Evolutionary conservation across 148 eudicot genomes (phyloP), one percentile per base, ranked within the genome.

Genomic region (Selenicereus undatus): DNA sequence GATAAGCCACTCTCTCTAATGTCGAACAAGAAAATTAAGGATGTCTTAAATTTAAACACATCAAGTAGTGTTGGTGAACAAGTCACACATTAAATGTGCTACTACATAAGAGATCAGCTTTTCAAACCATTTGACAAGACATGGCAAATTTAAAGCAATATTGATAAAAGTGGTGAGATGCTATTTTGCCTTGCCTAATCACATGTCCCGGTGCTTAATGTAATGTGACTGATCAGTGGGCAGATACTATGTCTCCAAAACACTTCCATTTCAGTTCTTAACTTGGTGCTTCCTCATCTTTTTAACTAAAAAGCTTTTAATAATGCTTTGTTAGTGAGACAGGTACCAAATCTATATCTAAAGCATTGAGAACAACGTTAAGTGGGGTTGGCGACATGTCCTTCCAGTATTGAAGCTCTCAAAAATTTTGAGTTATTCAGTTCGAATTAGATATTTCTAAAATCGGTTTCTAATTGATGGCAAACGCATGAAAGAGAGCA

Each of bases 231-330:
- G 13, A 64, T 64, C 29, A 22, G 29, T 22, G 29, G 68, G 12
- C 29, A 64, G 13, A n/a, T 64, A 10, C 12, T 12, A n/a, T 22
- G 68, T 64, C 68, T 0, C n/a, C 22, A 22, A 64, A 39, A 64
- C 68, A n/a, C 27, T 64, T n/a, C n/a, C 62, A 56, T 56, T 17
- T 5, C 12, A 0, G 13, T 24, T 64, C 12, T 1, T 22, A 64
- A 56, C 27, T 26, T 64, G n/a, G 68, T 64, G 68, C 68, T 64
- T 64, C n/a, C 68, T 64, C 68, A 64, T 64, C 68, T 64, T 64
- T 64, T 22, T 64, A 64, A n/a, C 29, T n/a, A 64, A 64, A 64
- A 24, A 24, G 10, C 68, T 8, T 60, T 8, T 24, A 4, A 7
- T n/a, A 1, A 22, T 64, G 68, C 68, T n/a, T n/a, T 56, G 21